These are phyloP conservation scores for Phaeodactylum tricornutum DNA, from an alignment of 108 stramenopile species.

Conservation along the genomic window DNA sequence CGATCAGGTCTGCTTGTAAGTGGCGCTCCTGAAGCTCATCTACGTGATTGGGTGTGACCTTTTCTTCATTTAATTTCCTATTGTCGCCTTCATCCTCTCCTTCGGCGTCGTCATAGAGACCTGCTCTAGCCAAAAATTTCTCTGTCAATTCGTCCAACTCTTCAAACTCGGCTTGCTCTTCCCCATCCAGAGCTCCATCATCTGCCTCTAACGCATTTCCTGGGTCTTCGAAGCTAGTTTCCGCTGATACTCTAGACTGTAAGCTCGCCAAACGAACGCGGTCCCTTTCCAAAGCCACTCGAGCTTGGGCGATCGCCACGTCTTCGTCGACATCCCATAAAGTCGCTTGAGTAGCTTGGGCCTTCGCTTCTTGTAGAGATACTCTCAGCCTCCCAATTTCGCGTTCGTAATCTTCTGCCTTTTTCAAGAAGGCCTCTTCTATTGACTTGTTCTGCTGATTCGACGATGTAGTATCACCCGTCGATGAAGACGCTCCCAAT, in stretches of 20 bases:
- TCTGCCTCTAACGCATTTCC: too few relatives aligned
- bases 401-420: conserved; percentile 24
- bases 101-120: conserved; percentile 5
- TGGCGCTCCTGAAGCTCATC: too few relatives aligned
- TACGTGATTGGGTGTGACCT: conserved; percentile 19
- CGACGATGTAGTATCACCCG: background rate
- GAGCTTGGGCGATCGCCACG: conserved; percentile 1
- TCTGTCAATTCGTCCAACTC: conserved; percentile 1
- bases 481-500: background rate
- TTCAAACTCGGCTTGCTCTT: background rate
- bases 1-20: conserved; percentile 32
- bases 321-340: background rate
- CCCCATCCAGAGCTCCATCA: background rate
- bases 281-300: background rate
- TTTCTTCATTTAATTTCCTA: conserved; percentile 14
- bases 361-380: conserved; percentile 2
- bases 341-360: conserved; percentile 1
- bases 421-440: conserved; percentile 15
- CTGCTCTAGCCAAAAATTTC: background rate
- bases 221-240: background rate
- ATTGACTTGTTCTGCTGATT: conserved; percentile 4
- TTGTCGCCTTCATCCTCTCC: background rate
- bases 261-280: background rate
- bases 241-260: background rate
- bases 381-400: conserved; percentile 34